A percentile compares a stretch with the other conserved stretches of the same genome.
phyloP scores from a whole-genome alignment of 495 filamentous ascomycete species.

The Daldinia bambusicola region DNA sequence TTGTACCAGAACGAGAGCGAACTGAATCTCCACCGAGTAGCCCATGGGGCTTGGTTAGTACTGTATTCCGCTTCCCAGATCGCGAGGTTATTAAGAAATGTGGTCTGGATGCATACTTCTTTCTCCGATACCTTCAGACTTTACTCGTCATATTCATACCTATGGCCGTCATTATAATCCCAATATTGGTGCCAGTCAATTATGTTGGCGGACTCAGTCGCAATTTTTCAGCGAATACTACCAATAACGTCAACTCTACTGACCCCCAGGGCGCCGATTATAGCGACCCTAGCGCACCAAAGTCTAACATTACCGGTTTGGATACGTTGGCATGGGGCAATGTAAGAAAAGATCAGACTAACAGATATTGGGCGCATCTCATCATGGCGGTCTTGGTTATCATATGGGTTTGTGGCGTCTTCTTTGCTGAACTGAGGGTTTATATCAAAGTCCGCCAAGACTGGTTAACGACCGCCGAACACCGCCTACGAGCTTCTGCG shows the following conservation, averaged over 20 bases:
- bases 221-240: constrained; percentile 57
- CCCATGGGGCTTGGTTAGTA: constrained; percentile 72
- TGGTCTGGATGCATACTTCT: constrained; percentile 97
- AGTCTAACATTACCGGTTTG: constrained; percentile 68
- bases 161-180: constrained; percentile 79
- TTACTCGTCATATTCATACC: constrained; percentile 92
- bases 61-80: constrained; percentile 80
- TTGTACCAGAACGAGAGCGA: constrained; percentile 88
- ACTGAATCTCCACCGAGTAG: constrained; percentile 76
- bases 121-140: constrained; percentile 93
- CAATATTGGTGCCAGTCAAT: constrained; percentile 88
- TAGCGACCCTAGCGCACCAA: constrained; percentile 50
- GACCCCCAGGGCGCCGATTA: constrained; percentile 42
- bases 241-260: constrained; percentile 48
- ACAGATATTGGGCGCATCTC: constrained; percentile 90
- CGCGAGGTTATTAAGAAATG: constrained; percentile 94
- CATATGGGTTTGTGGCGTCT: constrained; percentile 84
- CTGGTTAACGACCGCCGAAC: constrained; percentile 94
- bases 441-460: constrained; percentile 95
- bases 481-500: constrained; percentile 92
- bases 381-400: constrained; percentile 83
- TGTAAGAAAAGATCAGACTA: constrained; percentile 72
- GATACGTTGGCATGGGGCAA: constrained; percentile 93
- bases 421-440: constrained; percentile 86
- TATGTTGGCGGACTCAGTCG: constrained; percentile 74